These are phyloP conservation scores for Monascus ruber DNA, from an alignment of 2,329 filamentous ascomycete genomes.

Conservation along the genomic window DNA sequence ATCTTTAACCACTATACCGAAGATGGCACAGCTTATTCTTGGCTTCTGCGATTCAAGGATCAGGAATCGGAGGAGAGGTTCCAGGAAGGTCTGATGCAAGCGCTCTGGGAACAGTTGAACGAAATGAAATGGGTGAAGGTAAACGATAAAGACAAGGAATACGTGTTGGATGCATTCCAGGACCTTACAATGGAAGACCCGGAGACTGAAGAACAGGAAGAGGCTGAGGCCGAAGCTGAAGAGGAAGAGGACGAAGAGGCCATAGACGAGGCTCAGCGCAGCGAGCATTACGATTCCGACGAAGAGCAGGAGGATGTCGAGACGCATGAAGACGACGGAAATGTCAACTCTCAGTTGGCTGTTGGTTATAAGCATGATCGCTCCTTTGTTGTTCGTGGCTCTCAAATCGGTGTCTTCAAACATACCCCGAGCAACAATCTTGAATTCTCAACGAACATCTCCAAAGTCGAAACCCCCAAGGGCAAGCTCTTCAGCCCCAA, in stretches of 20 bases:
- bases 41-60: constrained; percentile 86
- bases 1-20: constrained; percentile 95
- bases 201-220: constrained; percentile 44
- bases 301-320: constrained; percentile 71
- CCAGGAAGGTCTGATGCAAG: constrained; percentile 88
- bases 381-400: constrained; percentile 91
- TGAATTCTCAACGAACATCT: constrained; percentile 94
- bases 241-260: constrained; percentile 53
- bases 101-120: constrained; percentile 92
- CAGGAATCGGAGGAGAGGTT: constrained; percentile 71
- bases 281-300: constrained; percentile 62
- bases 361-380: constrained; percentile 96
- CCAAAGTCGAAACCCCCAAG: constrained; percentile 78
- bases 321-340: constrained; percentile 59
- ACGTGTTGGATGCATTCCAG: constrained; percentile 89
- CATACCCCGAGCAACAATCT: constrained; percentile 86
- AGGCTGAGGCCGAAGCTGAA: constrained; percentile 42
- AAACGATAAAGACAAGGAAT: constrained; percentile 85
- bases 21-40: constrained; percentile 86
- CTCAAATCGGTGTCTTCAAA: constrained; percentile 98
- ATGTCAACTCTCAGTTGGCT: constrained; percentile 84
- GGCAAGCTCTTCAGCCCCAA: constrained; percentile 85
- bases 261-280: constrained; percentile 53
- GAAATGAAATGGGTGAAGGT: constrained; percentile 88
- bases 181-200: constrained; percentile 86